Evolutionary conservation across 225 moss, liverwort and hornwort genomes (phyloP).

Genomic region (Neckera pumila): DNA sequence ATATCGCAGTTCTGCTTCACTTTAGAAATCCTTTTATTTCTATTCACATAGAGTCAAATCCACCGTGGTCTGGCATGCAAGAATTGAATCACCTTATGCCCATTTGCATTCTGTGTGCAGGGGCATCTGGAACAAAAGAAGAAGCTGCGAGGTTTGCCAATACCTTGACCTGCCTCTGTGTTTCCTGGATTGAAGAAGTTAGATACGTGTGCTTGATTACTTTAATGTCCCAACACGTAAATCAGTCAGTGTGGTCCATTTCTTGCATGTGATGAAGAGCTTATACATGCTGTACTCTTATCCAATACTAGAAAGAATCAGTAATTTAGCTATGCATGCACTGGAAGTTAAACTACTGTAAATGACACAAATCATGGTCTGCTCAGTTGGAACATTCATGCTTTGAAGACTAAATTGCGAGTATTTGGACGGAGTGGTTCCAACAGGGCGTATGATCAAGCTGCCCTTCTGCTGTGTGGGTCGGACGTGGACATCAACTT

Average conservation of each 20-base stretch:
- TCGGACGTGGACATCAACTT: conserved; percentile 8
- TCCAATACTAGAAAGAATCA: neutral
- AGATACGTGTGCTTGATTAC: neutral
- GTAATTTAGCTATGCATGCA: neutral
- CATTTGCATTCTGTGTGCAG: neutral
- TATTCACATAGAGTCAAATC: no score
- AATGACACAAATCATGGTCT: neutral
- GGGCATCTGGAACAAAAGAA: conserved; percentile 17
- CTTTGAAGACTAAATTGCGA: neutral
- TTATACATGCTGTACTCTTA: no score
- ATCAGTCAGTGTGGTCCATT: neutral
- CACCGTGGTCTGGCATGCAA: neutral
- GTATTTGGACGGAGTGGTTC: neutral
- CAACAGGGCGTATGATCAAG: conserved; percentile 9
- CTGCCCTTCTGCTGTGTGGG: conserved; percentile 15
- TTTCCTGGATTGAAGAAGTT: neutral
- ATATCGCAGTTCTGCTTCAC: neutral
- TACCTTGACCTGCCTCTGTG: neutral
- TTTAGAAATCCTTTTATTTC: neutral
- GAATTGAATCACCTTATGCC: neutral
- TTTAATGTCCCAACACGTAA: neutral
- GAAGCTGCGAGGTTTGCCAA: conserved; percentile 14
- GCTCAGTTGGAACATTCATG: neutral
- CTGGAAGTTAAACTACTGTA: no score
- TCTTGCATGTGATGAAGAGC: neutral